A percentile compares a stretch with the other conserved stretches of the same genome.
phyloP scores from a whole-genome alignment of 2,329 filamentous ascomycete species.

The Ophiostoma sp. region DNA sequence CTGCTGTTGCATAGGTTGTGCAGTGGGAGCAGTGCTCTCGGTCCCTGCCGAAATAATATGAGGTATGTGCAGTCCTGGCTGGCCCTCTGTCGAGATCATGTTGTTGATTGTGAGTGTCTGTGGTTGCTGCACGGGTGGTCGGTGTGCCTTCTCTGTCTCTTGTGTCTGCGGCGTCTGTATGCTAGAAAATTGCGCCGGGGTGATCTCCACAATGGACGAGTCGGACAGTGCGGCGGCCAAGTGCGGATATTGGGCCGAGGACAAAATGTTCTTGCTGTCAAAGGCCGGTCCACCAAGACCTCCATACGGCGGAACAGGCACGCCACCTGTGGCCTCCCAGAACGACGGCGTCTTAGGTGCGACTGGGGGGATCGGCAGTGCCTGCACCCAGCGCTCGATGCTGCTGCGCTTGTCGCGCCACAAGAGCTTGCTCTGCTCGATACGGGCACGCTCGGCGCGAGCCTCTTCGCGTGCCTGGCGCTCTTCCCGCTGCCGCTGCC shows the following conservation, averaged over 20 bases:
- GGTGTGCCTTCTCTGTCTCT: background rate
- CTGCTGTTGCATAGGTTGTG: background rate
- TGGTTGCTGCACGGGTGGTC: background rate
- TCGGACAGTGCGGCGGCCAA: background rate
- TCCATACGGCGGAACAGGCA: background rate
- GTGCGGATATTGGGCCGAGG: background rate
- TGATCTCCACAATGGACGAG: conserved; percentile 28
- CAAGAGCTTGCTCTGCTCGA: conserved; percentile 25
- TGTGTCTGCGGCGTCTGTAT: background rate
- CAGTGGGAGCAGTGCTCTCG: background rate
- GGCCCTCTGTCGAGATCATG: background rate
- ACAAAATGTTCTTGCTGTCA: background rate
- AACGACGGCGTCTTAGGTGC: background rate
- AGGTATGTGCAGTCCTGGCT: background rate
- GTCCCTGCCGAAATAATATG: too few relatives aligned
- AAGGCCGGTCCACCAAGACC: background rate
- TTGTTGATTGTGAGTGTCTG: background rate
- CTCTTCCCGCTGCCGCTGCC: background rate
- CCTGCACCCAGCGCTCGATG: conserved; percentile 19
- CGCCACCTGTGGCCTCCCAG: background rate
- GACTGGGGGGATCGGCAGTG: background rate
- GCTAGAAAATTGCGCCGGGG: conserved; percentile 23
- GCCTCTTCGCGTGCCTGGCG: conserved; percentile 11
- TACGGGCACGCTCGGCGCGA: conserved; percentile 8
- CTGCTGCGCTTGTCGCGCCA: conserved; percentile 23